Percentiles rank a stretch among this genome's conserved stretches.
Evolutionary conservation across 2,329 filamentous ascomycete genomes (phyloP).

Genomic region (Xylariaceae sp.): DNA sequence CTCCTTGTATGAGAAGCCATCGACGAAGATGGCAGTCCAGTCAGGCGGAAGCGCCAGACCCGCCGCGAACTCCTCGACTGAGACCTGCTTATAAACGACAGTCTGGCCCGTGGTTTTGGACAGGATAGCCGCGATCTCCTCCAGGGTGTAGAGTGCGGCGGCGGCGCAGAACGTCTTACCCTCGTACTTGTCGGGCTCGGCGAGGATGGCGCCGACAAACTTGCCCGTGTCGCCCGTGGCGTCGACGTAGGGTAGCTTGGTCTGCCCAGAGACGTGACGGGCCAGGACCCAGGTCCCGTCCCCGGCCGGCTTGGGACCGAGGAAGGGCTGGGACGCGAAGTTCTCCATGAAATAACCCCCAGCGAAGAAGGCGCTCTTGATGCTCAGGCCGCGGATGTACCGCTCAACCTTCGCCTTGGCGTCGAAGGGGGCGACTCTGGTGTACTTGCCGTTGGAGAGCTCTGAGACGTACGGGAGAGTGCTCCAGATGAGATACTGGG

Average conservation of each 20-base stretch:
- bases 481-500: conserved; percentile 38
- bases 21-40: conserved; percentile 4
- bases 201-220: conserved; percentile 38
- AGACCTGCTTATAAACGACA: conserved; percentile 18
- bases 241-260: conserved; percentile 42
- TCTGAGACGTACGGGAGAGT: conserved; percentile 31
- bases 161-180: conserved; percentile 44
- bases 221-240: conserved; percentile 41
- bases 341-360: conserved; percentile 43
- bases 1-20: conserved; percentile 2
- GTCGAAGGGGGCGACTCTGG: conserved; percentile 37
- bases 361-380: conserved; percentile 38
- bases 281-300: too few species aligned
- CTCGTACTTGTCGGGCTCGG: conserved; percentile 39
- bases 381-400: conserved; percentile 38
- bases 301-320: conserved; percentile 19
- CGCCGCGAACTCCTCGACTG: conserved; percentile 10
- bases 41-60: neutral
- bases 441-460: conserved; percentile 32
- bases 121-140: conserved; percentile 38
- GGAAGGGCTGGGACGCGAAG: conserved; percentile 24
- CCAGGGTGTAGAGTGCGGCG: conserved; percentile 32
- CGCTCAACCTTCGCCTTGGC: conserved; percentile 36
- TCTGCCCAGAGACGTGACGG: conserved; percentile 25
- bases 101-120: too few species aligned